Percentiles rank a stretch among this genome's conserved stretches.
These are phyloP conservation scores for Usnea hakonensis DNA, from an alignment of 495 filamentous ascomycete species.

Conservation along the genomic window DNA sequence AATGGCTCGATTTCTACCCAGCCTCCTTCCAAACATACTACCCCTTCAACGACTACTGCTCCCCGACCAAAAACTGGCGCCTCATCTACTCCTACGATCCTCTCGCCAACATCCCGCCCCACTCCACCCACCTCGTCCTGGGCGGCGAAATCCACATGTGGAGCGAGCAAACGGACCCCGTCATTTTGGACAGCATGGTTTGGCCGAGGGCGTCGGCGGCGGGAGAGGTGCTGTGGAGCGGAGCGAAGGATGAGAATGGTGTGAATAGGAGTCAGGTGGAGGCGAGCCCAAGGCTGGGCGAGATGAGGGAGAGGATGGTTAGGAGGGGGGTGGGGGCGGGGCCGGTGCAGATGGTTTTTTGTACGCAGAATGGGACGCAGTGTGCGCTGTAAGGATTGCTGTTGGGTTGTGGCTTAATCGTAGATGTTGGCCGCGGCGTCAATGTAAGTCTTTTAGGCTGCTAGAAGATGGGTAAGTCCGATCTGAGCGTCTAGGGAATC, in stretches of 20 bases:
- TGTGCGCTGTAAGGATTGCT: slow-evolving; percentile 4
- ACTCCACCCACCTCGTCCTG: slow-evolving; percentile 54
- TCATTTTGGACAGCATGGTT: slow-evolving; percentile 59
- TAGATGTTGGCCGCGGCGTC: too few species aligned
- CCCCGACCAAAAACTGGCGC: slow-evolving; percentile 67
- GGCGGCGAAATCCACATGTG: slow-evolving; percentile 74
- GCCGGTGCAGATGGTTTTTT: slow-evolving; percentile 23
- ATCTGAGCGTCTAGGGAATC: too few species aligned
- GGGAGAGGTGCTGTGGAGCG: slow-evolving; percentile 24
- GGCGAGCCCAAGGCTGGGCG: slow-evolving; percentile 19
- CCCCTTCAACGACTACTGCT: slow-evolving; percentile 72
- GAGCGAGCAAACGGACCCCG: slow-evolving; percentile 67
- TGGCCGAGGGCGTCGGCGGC: slow-evolving; percentile 73
- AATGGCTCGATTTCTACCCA: slow-evolving; percentile 63
- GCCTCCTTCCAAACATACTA: slow-evolving; percentile 26
- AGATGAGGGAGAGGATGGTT: slow-evolving; percentile 26
- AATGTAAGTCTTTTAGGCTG: too few species aligned
- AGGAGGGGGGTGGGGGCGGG: slow-evolving; percentile 17
- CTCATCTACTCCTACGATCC: slow-evolving; percentile 72
- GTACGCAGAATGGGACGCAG: slow-evolving; percentile 15
- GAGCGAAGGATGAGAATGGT: slow-evolving; percentile 13
- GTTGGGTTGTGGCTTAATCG: too few species aligned
- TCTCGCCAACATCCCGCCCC: slow-evolving; percentile 46
- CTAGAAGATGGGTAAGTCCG: too few species aligned
- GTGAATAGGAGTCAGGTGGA: slow-evolving; percentile 22